These are phyloP conservation scores for Phialemonium atrogriseum DNA, from an alignment of 2,329 filamentous ascomycete genomes.

Conservation along the genomic window DNA sequence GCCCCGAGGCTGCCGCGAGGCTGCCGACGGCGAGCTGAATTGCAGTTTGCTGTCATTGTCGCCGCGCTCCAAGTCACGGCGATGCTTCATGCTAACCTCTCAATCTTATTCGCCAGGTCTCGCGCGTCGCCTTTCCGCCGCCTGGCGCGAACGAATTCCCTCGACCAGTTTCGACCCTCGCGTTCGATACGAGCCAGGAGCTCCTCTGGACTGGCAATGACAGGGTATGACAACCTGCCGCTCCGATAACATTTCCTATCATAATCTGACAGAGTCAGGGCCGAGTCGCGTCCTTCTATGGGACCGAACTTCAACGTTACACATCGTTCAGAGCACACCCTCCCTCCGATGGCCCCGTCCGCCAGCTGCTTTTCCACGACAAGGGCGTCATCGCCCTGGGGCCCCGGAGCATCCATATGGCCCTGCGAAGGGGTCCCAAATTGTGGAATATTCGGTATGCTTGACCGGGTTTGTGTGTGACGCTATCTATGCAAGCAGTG, in stretches of 20 bases:
- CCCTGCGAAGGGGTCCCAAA: conserved; percentile 70
- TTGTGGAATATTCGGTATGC: conserved; percentile 80
- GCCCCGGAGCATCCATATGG: conserved; percentile 77
- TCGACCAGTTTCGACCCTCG: conserved; percentile 68
- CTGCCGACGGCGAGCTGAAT: too few species aligned
- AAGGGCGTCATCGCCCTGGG: conserved; percentile 84
- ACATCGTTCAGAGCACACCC: conserved; percentile 81
- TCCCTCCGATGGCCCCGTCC: conserved; percentile 66
- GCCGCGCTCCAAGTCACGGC: neutral
- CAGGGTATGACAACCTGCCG: conserved; percentile 33
- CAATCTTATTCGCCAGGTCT: conserved; percentile 47
- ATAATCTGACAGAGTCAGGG: conserved; percentile 45
- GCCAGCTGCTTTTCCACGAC: conserved; percentile 85
- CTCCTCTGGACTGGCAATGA: conserved; percentile 90
- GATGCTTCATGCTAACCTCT: conserved; percentile 6
- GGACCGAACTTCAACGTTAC: conserved; percentile 77
- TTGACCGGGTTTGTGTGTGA: conserved; percentile 1
- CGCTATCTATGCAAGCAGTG: conserved; percentile 7
- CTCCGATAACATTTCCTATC: neutral
- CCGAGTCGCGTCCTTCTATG: conserved; percentile 80
- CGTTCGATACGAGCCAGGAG: conserved; percentile 85
- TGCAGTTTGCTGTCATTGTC: too few species aligned
- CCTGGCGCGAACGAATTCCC: conserved; percentile 62
- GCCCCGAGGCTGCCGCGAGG: neutral
- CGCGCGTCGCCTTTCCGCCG: conserved; percentile 73